phyloP scores from a whole-genome alignment of 345 rosid species.

The Moricandia arvensis region DNA sequence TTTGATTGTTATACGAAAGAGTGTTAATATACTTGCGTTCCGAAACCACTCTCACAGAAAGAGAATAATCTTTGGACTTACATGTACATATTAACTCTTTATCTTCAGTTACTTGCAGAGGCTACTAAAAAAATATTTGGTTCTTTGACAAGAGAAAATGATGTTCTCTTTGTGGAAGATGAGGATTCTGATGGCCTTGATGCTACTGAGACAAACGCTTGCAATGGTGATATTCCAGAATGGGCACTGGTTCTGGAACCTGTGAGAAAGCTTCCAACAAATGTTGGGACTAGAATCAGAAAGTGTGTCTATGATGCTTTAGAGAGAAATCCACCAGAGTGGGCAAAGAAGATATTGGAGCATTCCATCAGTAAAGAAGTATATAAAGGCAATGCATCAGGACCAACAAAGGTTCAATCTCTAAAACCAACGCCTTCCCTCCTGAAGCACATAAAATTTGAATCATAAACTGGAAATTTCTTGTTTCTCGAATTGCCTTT shows the following conservation, averaged over 20 bases:
- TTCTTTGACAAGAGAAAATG: constrained; percentile 52
- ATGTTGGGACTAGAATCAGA: too few relatives aligned
- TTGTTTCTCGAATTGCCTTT: not conserved
- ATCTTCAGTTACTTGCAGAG: too few relatives aligned
- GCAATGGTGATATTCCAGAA: too few relatives aligned
- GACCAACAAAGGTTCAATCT: constrained; percentile 86
- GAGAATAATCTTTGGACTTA: not conserved
- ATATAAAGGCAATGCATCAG: constrained; percentile 91
- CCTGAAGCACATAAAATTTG: constrained; percentile 15
- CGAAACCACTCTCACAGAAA: not conserved
- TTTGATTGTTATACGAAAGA: not conserved
- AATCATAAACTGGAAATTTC: constrained; percentile 18
- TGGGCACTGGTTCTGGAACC: too few relatives aligned
- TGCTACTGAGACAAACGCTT: too few relatives aligned
- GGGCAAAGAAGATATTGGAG: too few relatives aligned
- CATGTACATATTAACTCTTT: constrained; percentile 22
- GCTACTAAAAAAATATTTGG: constrained; percentile 51
- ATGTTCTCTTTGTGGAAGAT: too few relatives aligned
- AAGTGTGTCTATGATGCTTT: too few relatives aligned
- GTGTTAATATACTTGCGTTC: not conserved
- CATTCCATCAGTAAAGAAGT: too few relatives aligned
- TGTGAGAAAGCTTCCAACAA: too few relatives aligned
- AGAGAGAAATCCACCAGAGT: too few relatives aligned
- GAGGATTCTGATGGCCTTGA: too few relatives aligned
- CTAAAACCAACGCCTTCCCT: constrained; percentile 25